Percentiles rank a stretch among this genome's conserved stretches.
phyloP scores from a whole-genome alignment of 1,139 yeast species.

The Candida sojae region DNA sequence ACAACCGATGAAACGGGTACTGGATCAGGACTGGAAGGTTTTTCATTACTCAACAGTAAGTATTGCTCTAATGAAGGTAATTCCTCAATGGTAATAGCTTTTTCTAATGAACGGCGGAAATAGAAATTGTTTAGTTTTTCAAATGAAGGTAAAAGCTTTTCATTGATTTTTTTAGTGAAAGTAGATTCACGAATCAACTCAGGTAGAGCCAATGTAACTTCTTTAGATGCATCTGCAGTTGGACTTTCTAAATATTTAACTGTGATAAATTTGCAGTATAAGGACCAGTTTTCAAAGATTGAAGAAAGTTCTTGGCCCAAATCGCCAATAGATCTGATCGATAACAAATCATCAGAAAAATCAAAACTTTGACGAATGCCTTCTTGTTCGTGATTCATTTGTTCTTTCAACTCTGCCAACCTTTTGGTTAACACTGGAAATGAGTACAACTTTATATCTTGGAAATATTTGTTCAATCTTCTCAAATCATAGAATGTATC shows the following conservation, averaged over 20 bases:
- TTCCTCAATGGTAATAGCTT: conserved; percentile 79
- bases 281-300: conserved; percentile 83
- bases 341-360: conserved; percentile 34
- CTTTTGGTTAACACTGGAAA: conserved; percentile 49
- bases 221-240: conserved; percentile 5
- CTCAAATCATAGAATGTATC: conserved; percentile 84
- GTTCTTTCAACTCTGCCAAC: conserved; percentile 21
- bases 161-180: conserved; percentile 59
- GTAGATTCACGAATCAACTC: conserved; percentile 59
- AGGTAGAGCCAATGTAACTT: conserved; percentile 41
- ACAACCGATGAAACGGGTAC: conserved; percentile 81
- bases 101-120: conserved; percentile 77
- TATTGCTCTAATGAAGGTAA: conserved; percentile 51
- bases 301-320: conserved; percentile 69
- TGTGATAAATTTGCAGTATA: conserved; percentile 76
- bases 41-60: conserved; percentile 17
- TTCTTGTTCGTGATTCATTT: conserved; percentile 8
- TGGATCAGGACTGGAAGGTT: conserved; percentile 40
- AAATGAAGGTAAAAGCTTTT: conserved; percentile 59
- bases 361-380: conserved; percentile 8
- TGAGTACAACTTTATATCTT: conserved; percentile 58
- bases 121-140: conserved; percentile 67
- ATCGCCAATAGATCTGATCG: conserved; percentile 52
- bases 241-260: conserved; percentile 51
- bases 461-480: conserved; percentile 54